These are phyloP conservation scores for Ceratocystis albifundus DNA, from an alignment of 2,329 filamentous ascomycete species.

Conservation along the genomic window DNA sequence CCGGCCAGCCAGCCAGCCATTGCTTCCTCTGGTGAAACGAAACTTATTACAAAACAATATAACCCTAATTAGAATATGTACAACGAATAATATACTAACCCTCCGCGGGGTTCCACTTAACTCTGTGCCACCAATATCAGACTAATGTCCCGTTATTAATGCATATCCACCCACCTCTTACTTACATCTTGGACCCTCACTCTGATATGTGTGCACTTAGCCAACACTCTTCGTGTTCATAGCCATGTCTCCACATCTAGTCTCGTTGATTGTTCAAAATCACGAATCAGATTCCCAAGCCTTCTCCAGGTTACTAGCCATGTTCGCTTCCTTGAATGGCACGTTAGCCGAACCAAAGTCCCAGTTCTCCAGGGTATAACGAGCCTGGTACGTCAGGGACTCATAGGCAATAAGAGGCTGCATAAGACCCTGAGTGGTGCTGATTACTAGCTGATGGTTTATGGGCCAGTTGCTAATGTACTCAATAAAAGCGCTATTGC, in stretches of 20 bases:
- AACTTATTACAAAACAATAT: background rate
- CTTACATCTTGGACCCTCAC: background rate
- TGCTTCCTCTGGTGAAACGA: background rate
- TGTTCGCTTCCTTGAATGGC: slow-evolving; percentile 32
- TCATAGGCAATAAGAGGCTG: slow-evolving; percentile 37
- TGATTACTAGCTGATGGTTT: slow-evolving; percentile 32
- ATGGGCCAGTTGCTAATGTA: slow-evolving; percentile 29
- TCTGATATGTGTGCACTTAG: background rate
- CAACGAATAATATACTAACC: background rate
- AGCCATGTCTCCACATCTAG: slow-evolving; percentile 19
- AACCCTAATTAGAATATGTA: slow-evolving; percentile 3
- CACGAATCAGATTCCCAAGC: slow-evolving; percentile 17
- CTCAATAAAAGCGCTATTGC: slow-evolving; percentile 27
- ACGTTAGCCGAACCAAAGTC: slow-evolving; percentile 36
- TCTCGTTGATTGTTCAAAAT: slow-evolving; percentile 26
- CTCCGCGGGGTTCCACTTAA: background rate
- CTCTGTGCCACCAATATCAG: background rate
- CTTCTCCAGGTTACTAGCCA: slow-evolving; percentile 25
- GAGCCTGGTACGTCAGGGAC: slow-evolving; percentile 30
- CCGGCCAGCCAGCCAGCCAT: too few relatives aligned
- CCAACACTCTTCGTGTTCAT: background rate
- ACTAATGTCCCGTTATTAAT: background rate
- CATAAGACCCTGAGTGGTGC: slow-evolving; percentile 30
- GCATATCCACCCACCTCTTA: background rate
- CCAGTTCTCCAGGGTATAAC: slow-evolving; percentile 31